Evolutionary conservation across 768 basidiomycete genomes (phyloP).

Genomic region (Kwoniella shandongensis): DNA sequence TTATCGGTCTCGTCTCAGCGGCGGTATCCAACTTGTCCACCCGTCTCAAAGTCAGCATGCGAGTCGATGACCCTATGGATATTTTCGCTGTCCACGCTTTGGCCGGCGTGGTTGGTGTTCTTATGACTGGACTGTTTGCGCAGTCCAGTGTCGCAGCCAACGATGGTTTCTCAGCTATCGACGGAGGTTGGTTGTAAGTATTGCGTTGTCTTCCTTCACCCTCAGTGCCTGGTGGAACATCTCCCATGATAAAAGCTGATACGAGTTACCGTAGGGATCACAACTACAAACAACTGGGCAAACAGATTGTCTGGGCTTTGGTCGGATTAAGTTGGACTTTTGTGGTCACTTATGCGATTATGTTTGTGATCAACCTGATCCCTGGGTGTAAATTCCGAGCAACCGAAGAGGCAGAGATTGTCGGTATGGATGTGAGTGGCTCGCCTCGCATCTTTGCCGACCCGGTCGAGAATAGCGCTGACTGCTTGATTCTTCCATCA

Average conservation of each 20-base stretch:
- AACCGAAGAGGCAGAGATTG: conserved; percentile 56
- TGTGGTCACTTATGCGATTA: conserved; percentile 49
- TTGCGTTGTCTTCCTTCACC: no score
- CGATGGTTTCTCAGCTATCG: conserved; percentile 65
- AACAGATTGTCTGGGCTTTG: conserved; percentile 65
- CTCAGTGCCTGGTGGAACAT: not conserved
- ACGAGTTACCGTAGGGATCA: conserved; percentile 36
- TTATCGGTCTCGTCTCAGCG: conserved; percentile 81
- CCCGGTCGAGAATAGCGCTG: no score
- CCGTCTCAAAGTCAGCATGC: conserved; percentile 75
- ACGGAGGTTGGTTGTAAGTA: conserved; percentile 79
- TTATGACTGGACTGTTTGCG: conserved; percentile 82
- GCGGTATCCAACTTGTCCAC: conserved; percentile 93
- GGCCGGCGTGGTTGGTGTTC: conserved; percentile 53
- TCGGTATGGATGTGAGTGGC: conserved; percentile 69
- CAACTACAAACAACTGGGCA: conserved; percentile 69
- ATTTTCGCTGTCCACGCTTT: conserved; percentile 70
- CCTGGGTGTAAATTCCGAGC: conserved; percentile 71
- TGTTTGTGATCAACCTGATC: conserved; percentile 70
- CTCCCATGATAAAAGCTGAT: no score
- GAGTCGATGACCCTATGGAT: conserved; percentile 58
- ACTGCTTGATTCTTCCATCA: no score
- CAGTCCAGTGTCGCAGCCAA: conserved; percentile 74
- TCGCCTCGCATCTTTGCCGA: not conserved
- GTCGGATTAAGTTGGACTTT: conserved; percentile 54